phyloP scores from a whole-genome alignment of 1,284 basidiomycete genomes.

The Puccinia horiana region DNA sequence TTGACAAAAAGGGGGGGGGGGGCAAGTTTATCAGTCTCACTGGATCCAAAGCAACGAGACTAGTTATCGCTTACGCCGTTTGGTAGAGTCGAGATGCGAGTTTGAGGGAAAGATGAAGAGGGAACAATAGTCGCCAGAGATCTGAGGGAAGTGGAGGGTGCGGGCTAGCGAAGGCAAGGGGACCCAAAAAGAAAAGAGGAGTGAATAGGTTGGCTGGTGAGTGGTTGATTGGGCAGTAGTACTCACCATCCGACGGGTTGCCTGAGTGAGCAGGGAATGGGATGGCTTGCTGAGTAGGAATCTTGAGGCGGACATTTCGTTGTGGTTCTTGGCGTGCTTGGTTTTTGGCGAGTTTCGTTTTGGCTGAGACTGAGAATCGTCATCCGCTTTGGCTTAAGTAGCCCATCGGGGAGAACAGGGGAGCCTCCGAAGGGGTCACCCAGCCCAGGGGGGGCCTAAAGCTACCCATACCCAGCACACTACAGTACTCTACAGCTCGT shows the following conservation, averaged over 20 bases:
- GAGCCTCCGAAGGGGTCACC: not conserved
- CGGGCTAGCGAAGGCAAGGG: not conserved
- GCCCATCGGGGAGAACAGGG: conserved; percentile 9
- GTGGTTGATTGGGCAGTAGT: not conserved
- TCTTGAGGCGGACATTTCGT: not conserved
- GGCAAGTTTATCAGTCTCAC: conserved; percentile 52
- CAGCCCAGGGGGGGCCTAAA: not conserved
- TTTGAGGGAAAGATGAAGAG: conserved; percentile 70
- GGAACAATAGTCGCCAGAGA: conserved; percentile 66
- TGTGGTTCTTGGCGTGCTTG: not conserved
- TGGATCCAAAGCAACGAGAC: not conserved
- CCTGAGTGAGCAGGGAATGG: not conserved
- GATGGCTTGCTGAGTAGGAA: conserved; percentile 21
- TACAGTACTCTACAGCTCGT: no score
- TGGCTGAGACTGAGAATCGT: not conserved
- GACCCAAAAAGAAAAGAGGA: no score
- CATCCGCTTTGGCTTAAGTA: not conserved
- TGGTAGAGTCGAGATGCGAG: conserved; percentile 80
- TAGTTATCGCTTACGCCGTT: conserved; percentile 74
- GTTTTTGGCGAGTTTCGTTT: not conserved
- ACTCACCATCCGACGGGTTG: not conserved
- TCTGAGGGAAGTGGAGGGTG: conserved; percentile 16
- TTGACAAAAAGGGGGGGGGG: conserved; percentile 55
- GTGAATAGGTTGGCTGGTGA: not conserved
- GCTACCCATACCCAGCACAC: no score